phyloP scores from a whole-genome alignment of 163 green algal genomes.

The Volvox carteri region DNA sequence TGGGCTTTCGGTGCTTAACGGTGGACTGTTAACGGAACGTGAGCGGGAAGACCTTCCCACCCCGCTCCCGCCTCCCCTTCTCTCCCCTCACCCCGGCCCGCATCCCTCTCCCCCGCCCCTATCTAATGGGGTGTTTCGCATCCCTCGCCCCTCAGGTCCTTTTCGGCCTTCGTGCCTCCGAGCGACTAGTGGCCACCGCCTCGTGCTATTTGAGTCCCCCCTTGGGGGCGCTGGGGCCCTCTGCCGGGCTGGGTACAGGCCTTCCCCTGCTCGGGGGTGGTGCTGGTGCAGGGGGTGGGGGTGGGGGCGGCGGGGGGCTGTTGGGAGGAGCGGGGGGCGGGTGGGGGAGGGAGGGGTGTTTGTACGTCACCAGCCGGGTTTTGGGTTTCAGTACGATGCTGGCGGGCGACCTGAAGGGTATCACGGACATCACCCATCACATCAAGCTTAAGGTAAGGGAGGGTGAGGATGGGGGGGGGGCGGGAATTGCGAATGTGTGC shows the following conservation, averaged over 20 bases:
- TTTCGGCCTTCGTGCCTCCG: conserved; percentile 54
- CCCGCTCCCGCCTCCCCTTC: too few species aligned
- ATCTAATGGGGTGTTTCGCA: neutral
- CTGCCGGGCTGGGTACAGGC: neutral
- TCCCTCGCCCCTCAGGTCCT: conserved; percentile 44
- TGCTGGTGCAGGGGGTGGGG: neutral
- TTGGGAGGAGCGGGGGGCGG: neutral
- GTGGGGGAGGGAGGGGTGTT: neutral
- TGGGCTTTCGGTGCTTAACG: too few species aligned
- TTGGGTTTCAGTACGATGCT: conserved; percentile 63
- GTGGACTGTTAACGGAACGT: too few species aligned
- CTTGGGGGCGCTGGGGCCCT: neutral
- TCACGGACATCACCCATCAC: conserved; percentile 54
- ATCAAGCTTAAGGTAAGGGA: conserved; percentile 51
- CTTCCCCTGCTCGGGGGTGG: neutral
- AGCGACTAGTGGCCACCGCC: conserved; percentile 58
- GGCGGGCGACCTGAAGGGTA: conserved; percentile 43
- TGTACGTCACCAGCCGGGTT: conserved; percentile 41
- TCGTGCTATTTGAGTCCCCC: conserved; percentile 39
- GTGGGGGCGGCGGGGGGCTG: neutral
- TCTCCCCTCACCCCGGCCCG: neutral
- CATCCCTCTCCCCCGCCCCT: neutral
- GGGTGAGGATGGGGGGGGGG: too few species aligned
- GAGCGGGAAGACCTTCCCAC: too few species aligned
- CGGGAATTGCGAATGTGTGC: too few species aligned